These are phyloP conservation scores for Gorgonomyces haynaldii DNA, from an alignment of 192 early-diverging fungal genomes.

Conservation along the genomic window DNA sequence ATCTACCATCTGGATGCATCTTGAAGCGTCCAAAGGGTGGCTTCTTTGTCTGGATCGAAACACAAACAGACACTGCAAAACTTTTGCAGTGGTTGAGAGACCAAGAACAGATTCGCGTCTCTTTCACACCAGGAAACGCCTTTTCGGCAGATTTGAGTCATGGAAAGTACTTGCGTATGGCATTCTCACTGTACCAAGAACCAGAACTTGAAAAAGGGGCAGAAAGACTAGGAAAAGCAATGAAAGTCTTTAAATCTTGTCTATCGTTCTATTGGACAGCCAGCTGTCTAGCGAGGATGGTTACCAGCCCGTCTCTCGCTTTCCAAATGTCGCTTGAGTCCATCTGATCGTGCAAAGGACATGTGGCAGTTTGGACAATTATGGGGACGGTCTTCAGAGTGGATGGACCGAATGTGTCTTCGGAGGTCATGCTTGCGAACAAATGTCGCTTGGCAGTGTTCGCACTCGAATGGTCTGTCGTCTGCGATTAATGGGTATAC, in stretches of 20 bases:
- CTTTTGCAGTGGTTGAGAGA: neutral
- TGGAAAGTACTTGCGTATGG: slow-evolving; percentile 23
- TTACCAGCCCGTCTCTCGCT: too few species aligned
- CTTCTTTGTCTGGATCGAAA: slow-evolving; percentile 31
- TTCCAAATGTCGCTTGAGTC: too few species aligned
- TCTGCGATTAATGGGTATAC: too few species aligned
- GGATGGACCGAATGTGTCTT: slow-evolving; percentile 48
- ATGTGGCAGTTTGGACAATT: too few species aligned
- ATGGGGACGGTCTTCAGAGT: too few species aligned
- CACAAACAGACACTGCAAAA: slow-evolving; percentile 9
- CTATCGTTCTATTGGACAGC: too few species aligned
- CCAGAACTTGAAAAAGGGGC: slow-evolving; percentile 17
- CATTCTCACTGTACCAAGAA: slow-evolving; percentile 24
- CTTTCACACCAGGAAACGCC: slow-evolving; percentile 23
- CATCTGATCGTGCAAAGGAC: too few species aligned
- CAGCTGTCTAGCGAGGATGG: too few species aligned
- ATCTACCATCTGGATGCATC: slow-evolving; percentile 10
- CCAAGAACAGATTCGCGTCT: slow-evolving; percentile 9
- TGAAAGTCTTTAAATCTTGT: slow-evolving; percentile 10
- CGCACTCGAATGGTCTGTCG: slow-evolving; percentile 29
- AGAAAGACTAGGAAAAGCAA: slow-evolving; percentile 5
- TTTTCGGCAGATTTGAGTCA: slow-evolving; percentile 7
- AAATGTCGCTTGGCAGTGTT: slow-evolving; percentile 59
- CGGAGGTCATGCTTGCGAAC: slow-evolving; percentile 65
- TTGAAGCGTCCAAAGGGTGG: slow-evolving; percentile 22